phyloP scores from a whole-genome alignment of 345 rosid species.

The Pelargonium nanum region DNA sequence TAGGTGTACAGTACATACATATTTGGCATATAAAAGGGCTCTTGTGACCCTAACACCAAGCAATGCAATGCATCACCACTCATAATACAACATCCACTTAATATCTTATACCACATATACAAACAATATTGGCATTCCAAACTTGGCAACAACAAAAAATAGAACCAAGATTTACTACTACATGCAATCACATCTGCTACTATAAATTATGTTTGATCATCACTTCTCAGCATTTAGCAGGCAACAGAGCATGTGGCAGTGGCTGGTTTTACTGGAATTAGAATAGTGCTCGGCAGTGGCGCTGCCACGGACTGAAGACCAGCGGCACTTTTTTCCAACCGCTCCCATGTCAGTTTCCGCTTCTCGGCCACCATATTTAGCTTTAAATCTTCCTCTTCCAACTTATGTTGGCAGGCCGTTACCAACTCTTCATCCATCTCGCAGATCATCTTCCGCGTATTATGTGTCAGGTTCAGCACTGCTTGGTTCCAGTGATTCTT shows the following conservation, averaged over 20 bases:
- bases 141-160: neutral
- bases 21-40: no score
- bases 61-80: no score
- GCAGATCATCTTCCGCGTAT: constrained; percentile 38
- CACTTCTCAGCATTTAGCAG: no score
- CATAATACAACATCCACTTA: neutral
- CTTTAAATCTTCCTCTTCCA: constrained; percentile 44
- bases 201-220: constrained; percentile 9
- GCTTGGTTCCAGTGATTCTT: constrained; percentile 72
- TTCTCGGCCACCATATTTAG: constrained; percentile 37
- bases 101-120: neutral
- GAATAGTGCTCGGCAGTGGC: constrained; percentile 14
- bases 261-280: constrained; percentile 27
- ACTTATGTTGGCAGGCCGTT: constrained; percentile 35
- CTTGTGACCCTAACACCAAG: no score
- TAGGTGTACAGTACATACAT: neutral
- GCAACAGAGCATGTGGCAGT: constrained; percentile 31
- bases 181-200: constrained; percentile 10
- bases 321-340: constrained; percentile 41
- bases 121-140: neutral
- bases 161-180: neutral
- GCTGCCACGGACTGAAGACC: constrained; percentile 15
- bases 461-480: constrained; percentile 55
- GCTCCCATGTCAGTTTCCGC: constrained; percentile 53
- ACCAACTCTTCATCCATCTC: constrained; percentile 70